Evolutionary conservation across 495 filamentous ascomycete species (phyloP).

Genomic region (Clohesyomyces aquaticus): DNA sequence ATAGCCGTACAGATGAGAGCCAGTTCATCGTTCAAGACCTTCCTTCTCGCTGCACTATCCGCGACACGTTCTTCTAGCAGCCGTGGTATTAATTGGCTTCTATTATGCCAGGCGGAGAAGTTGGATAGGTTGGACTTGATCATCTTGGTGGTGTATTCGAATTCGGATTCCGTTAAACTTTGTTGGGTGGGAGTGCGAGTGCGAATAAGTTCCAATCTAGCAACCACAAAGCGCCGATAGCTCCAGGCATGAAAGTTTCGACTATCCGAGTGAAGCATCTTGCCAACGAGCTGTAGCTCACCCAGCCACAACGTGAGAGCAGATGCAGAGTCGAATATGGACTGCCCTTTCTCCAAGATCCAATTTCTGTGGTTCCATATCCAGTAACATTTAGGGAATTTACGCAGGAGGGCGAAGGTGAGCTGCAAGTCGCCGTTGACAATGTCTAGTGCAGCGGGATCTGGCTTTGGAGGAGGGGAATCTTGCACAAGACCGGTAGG

Average conservation of each 20-base stretch:
- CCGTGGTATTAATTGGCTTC: slow-evolving; percentile 77
- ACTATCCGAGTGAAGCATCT: slow-evolving; percentile 83
- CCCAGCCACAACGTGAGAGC: slow-evolving; percentile 74
- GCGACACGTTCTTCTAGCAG: slow-evolving; percentile 71
- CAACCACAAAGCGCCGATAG: slow-evolving; percentile 78
- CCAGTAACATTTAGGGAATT: slow-evolving; percentile 98
- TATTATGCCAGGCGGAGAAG: slow-evolving; percentile 95
- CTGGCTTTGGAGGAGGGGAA: background rate
- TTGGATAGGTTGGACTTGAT: slow-evolving; percentile 82
- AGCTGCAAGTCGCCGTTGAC: slow-evolving; percentile 72
- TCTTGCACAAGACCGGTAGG: background rate
- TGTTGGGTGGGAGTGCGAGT: background rate
- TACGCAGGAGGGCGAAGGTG: slow-evolving; percentile 77
- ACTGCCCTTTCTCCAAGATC: slow-evolving; percentile 73
- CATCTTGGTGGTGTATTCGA: slow-evolving; percentile 88
- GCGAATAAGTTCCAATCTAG: slow-evolving; percentile 62
- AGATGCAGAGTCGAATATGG: slow-evolving; percentile 57
- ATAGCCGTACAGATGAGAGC: slow-evolving; percentile 73
- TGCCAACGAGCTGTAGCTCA: slow-evolving; percentile 77
- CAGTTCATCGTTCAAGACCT: slow-evolving; percentile 78
- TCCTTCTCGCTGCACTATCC: slow-evolving; percentile 61
- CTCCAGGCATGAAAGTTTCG: slow-evolving; percentile 98
- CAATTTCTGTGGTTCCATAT: slow-evolving; percentile 97
- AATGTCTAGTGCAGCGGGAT: slow-evolving; percentile 39
- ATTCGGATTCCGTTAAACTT: slow-evolving; percentile 66